A percentile compares a stretch with the other conserved stretches of the same genome.
Conservation (phyloP, 768 basidiomycete genomes). For the Pisolithus marmoratus region DNA sequence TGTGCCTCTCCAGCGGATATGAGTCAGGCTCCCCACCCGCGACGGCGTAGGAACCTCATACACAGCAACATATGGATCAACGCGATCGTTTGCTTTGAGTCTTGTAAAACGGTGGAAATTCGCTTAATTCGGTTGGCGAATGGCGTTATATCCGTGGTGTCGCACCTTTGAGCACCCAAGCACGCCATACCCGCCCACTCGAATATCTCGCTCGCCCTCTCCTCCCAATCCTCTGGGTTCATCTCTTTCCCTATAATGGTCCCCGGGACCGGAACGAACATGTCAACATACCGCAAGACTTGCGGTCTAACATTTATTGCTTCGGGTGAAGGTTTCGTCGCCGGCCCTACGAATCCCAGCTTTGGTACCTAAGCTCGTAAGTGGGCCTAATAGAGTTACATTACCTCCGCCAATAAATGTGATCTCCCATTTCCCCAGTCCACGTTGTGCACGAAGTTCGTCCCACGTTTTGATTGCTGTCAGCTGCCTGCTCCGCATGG, state of each 20-base stretch:
- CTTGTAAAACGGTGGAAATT: conserved; percentile 27
- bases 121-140: no score
- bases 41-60: conserved; percentile 51
- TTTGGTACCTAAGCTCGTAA: not conserved
- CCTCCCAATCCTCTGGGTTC: conserved; percentile 46
- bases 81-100: conserved; percentile 53
- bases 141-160: no score
- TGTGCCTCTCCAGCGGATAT: conserved; percentile 58
- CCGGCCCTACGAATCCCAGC: not conserved
- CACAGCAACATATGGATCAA: conserved; percentile 63
- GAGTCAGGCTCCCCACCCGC: conserved; percentile 41
- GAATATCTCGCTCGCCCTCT: conserved; percentile 41
- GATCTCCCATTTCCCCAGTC: conserved; percentile 40
- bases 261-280: conserved; percentile 37
- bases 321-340: conserved; percentile 1
- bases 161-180: conserved; percentile 59
- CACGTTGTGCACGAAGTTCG: conserved; percentile 29
- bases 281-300: conserved; percentile 24
- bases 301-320: conserved; percentile 13
- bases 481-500: conserved; percentile 33
- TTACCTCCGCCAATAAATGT: conserved; percentile 27
- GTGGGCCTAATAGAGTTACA: not conserved
- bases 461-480: conserved; percentile 49
- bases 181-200: conserved; percentile 75
- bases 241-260: conserved; percentile 28